A percentile compares a stretch with the other conserved stretches of the same genome.
These are phyloP conservation scores for Ogataea haglerorum DNA, from an alignment of 805 yeast genomes.

Conservation along the genomic window DNA sequence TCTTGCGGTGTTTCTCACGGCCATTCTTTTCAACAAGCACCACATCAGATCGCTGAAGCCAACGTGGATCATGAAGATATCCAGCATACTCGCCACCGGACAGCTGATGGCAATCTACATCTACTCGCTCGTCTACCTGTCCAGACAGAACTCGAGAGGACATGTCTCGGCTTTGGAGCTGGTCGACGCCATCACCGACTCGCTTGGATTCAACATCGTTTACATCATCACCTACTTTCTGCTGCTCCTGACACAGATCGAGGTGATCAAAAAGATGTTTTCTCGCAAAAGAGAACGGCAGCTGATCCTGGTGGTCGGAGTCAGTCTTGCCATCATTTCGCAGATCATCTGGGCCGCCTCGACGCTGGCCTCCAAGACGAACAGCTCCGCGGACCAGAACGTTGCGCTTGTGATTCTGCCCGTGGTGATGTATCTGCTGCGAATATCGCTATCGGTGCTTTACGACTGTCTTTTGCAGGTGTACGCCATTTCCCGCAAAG, in stretches of 20 bases:
- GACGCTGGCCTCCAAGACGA: slow-evolving; percentile 36
- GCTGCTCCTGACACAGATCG: slow-evolving; percentile 66
- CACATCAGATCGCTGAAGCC: slow-evolving; percentile 51
- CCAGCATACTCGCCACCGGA: slow-evolving; percentile 51
- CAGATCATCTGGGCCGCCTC: slow-evolving; percentile 72
- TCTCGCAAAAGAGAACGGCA: slow-evolving; percentile 67
- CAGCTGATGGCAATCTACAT: slow-evolving; percentile 52
- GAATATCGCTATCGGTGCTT: slow-evolving; percentile 67
- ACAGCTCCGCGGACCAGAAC: slow-evolving; percentile 32
- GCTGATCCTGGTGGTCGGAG: slow-evolving; percentile 56
- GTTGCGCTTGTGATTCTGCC: slow-evolving; percentile 58
- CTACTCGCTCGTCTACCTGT: slow-evolving; percentile 44
- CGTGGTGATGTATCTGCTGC: slow-evolving; percentile 67
- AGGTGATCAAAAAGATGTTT: slow-evolving; percentile 64
- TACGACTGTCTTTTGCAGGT: slow-evolving; percentile 63
- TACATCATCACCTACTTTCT: slow-evolving; percentile 57
- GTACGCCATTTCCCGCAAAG: slow-evolving; percentile 49
- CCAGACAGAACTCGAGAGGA: slow-evolving; percentile 45
- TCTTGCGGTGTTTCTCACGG: slow-evolving; percentile 57
- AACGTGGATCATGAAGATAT: slow-evolving; percentile 45
- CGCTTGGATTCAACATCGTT: slow-evolving; percentile 47
- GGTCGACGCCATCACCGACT: slow-evolving; percentile 41
- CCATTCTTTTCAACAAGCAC: slow-evolving; percentile 62
- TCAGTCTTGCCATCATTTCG: slow-evolving; percentile 47
- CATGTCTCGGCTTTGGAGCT: slow-evolving; percentile 42